A percentile compares a stretch with the other conserved stretches of the same genome.
phyloP scores from a whole-genome alignment of 2,329 filamentous ascomycete species.

The Arthroderma uncinatum region DNA sequence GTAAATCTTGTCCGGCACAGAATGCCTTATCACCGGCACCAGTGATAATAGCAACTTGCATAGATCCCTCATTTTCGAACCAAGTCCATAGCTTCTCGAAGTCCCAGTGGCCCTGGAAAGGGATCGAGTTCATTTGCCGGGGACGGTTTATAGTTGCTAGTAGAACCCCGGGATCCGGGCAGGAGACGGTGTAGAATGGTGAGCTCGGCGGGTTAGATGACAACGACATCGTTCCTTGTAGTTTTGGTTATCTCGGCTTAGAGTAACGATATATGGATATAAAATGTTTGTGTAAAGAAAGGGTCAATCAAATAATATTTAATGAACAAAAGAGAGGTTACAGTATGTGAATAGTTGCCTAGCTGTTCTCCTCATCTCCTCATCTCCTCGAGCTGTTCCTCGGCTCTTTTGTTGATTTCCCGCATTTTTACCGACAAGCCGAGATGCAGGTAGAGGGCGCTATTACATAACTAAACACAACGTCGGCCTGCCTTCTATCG shows the following conservation, averaged over 20 bases:
- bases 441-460: background rate
- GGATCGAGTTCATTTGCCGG: slow-evolving; percentile 32
- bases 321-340: background rate
- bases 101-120: slow-evolving; percentile 30
- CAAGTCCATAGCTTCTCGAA: slow-evolving; percentile 31
- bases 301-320: too few relatives aligned
- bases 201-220: slow-evolving; percentile 12
- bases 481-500: too few relatives aligned
- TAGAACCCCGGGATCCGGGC: slow-evolving; percentile 33
- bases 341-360: background rate
- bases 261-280: background rate
- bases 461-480: background rate
- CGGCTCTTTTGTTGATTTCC: background rate
- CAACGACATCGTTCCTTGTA: slow-evolving; percentile 8
- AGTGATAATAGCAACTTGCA: slow-evolving; percentile 35
- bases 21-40: slow-evolving; percentile 35
- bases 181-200: slow-evolving; percentile 23
- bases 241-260: background rate
- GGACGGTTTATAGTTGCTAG: slow-evolving; percentile 36
- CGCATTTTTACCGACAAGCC: background rate
- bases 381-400: background rate
- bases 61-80: slow-evolving; percentile 32
- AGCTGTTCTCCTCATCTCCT: background rate
- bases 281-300: background rate
- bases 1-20: slow-evolving; percentile 36